phyloP scores from a whole-genome alignment of 257 asterid genomes.

The Parsonsia alboflavescens region DNA sequence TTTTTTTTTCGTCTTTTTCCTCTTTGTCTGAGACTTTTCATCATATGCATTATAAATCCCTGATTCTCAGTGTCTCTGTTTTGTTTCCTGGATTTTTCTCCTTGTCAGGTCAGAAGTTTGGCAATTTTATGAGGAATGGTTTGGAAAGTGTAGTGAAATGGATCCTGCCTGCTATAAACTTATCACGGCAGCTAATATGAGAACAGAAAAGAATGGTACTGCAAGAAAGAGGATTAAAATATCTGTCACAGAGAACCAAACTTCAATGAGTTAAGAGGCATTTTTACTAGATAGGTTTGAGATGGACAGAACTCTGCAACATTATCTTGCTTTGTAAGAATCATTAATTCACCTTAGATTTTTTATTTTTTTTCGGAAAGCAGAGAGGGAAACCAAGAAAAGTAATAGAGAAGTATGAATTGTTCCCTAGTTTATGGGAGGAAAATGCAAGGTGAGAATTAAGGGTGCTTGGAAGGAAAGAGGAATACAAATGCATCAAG shows the following conservation, averaged over 20 bases:
- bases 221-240: constrained; percentile 35
- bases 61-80: constrained; percentile 7
- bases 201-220: constrained; percentile 14
- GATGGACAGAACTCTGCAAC: too few species aligned
- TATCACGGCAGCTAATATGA: constrained; percentile 85
- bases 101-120: constrained; percentile 65
- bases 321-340: background rate
- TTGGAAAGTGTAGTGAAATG: constrained; percentile 69
- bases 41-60: background rate
- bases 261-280: constrained; percentile 2
- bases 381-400: too few species aligned
- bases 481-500: too few species aligned
- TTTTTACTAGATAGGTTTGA: background rate
- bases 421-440: too few species aligned
- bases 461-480: too few species aligned
- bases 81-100: constrained; percentile 8
- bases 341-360: too few species aligned
- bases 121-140: constrained; percentile 71
- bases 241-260: constrained; percentile 1
- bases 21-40: background rate
- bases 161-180: constrained; percentile 46
- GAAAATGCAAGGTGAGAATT: too few species aligned
- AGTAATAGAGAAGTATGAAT: too few species aligned
- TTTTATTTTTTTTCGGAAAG: too few species aligned
- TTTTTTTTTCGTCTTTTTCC: too few species aligned